phyloP scores from a whole-genome alignment of 1,284 basidiomycete species.

The Macrocystidia cucumis region DNA sequence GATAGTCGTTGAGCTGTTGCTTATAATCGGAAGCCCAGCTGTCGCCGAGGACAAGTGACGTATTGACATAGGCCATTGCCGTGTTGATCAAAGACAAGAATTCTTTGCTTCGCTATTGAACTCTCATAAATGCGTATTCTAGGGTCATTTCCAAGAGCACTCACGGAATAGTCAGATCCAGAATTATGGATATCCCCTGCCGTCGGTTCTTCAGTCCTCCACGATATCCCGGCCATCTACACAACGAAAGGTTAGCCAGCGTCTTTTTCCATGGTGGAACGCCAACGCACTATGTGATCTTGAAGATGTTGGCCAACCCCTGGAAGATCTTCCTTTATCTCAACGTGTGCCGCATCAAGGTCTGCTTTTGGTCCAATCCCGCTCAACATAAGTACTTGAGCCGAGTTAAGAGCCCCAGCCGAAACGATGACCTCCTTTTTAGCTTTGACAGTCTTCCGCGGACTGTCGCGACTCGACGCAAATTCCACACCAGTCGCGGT shows the following conservation, averaged over 20 bases:
- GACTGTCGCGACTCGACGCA: slow-evolving; percentile 7
- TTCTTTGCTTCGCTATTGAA: too few species aligned
- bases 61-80: slow-evolving; percentile 50
- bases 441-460: slow-evolving; percentile 26
- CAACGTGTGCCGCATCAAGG: not conserved
- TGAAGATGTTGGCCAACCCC: not conserved
- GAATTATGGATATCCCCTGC: too few species aligned
- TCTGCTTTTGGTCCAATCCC: slow-evolving; percentile 1
- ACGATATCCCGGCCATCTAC: too few species aligned
- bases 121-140: too few species aligned
- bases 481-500: slow-evolving; percentile 27
- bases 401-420: not conserved
- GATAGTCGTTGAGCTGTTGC: slow-evolving; percentile 35
- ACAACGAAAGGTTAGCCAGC: too few species aligned
- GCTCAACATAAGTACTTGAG: not conserved
- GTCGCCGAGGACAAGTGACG: slow-evolving; percentile 28
- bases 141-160: too few species aligned
- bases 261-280: slow-evolving; percentile 59
- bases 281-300: slow-evolving; percentile 41
- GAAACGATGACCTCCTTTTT: slow-evolving; percentile 11
- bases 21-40: too few species aligned
- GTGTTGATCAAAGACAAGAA: slow-evolving; percentile 53
- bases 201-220: too few species aligned
- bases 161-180: too few species aligned
- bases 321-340: not conserved